A percentile compares a stretch with the other conserved stretches of the same genome.
Evolutionary conservation across 208 protist species (phyloP).

Genomic region (Trypanosoma melophagium): DNA sequence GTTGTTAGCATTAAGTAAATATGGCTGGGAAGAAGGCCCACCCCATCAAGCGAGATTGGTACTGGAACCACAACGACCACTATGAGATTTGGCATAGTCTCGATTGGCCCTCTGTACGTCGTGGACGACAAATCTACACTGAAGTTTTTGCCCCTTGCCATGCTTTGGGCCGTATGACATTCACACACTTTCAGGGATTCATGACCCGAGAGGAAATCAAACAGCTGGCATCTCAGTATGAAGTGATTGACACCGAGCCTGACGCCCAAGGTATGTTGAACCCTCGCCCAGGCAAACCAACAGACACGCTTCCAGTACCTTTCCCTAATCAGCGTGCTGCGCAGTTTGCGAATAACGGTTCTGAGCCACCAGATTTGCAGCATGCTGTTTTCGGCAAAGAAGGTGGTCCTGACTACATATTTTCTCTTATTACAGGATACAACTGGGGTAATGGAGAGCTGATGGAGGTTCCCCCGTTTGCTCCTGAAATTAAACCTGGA

Average conservation of each 20-base stretch:
- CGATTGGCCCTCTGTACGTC: conserved; percentile 92
- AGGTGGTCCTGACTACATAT: conserved; percentile 96
- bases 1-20: conserved; percentile 17
- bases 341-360: conserved; percentile 96
- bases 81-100: conserved; percentile 90
- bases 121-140: conserved; percentile 97
- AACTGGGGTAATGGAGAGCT: conserved; percentile 93
- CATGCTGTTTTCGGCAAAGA: conserved; percentile 96
- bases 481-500: conserved; percentile 80
- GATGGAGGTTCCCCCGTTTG: conserved; percentile 81
- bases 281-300: conserved; percentile 95
- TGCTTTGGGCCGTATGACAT: conserved; percentile 94
- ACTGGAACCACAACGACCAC: conserved; percentile 89
- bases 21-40: conserved; percentile 88
- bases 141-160: conserved; percentile 98
- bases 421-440: conserved; percentile 98
- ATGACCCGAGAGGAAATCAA: conserved; percentile 97
- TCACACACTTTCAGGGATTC: conserved; percentile 97
- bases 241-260: conserved; percentile 94
- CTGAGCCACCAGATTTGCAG: conserved; percentile 97
- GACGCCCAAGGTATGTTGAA: conserved; percentile 96
- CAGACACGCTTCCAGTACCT: conserved; percentile 95
- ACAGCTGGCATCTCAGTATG: conserved; percentile 89
- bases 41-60: conserved; percentile 86
- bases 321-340: conserved; percentile 98